A percentile compares a stretch with the other conserved stretches of the same genome.
Evolutionary conservation across 1,139 yeast species (phyloP).

Genomic region (Lipomyces yarrowii): DNA sequence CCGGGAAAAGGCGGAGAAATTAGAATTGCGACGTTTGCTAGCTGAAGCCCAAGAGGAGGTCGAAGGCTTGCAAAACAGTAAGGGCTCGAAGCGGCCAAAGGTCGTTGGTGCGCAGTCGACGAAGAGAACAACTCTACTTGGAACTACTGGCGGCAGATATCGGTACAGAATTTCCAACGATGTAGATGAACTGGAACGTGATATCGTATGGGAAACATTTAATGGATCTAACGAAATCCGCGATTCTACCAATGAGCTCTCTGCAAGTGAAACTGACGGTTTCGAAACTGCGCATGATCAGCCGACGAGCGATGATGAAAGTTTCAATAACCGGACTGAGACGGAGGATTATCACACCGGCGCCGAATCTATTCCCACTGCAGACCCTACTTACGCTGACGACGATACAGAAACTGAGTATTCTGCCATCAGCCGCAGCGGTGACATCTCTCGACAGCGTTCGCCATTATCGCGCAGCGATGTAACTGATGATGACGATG

Average conservation of each 20-base stretch:
- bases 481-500: constrained; percentile 30
- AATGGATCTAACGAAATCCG: constrained; percentile 25
- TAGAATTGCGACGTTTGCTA: constrained; percentile 39
- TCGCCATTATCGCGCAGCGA: neutral
- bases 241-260: constrained; percentile 23
- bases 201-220: constrained; percentile 43
- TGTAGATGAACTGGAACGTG: constrained; percentile 31
- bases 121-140: constrained; percentile 11
- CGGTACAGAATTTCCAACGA: constrained; percentile 22
- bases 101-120: neutral
- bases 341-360: constrained; percentile 43
- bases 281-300: constrained; percentile 42
- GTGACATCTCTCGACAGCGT: neutral
- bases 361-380: constrained; percentile 39
- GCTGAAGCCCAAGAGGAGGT: constrained; percentile 37
- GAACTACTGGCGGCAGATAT: constrained; percentile 15
- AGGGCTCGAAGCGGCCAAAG: constrained; percentile 5
- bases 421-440: neutral
- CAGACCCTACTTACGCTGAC: constrained; percentile 30
- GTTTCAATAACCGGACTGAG: constrained; percentile 36
- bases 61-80: constrained; percentile 14
- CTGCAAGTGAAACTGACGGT: constrained; percentile 37
- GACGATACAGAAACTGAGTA: constrained; percentile 45
- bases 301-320: constrained; percentile 38
- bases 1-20: constrained; percentile 44